Percentiles rank a stretch among this genome's conserved stretches.
Evolutionary conservation across 1,139 yeast genomes (phyloP).

Genomic region (Pichia sp.): DNA sequence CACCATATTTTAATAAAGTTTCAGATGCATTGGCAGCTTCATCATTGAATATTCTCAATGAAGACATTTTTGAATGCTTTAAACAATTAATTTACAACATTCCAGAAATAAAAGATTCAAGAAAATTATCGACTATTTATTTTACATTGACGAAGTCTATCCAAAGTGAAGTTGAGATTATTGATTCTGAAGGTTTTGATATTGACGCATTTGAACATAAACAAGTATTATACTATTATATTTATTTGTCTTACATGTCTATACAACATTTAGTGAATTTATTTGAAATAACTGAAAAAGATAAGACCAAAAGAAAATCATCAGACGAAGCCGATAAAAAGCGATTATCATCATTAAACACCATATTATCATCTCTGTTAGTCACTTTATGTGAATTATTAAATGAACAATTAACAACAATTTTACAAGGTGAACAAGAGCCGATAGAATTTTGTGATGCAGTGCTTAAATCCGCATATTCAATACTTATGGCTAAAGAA

Average conservation of each 20-base stretch:
- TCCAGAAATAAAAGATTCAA: slow-evolving; percentile 6
- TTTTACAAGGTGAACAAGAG: slow-evolving; percentile 14
- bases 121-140: slow-evolving; percentile 5
- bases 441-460: slow-evolving; percentile 14
- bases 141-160: slow-evolving; percentile 11
- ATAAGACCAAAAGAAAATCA: slow-evolving; percentile 6
- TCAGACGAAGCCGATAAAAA: slow-evolving; percentile 2
- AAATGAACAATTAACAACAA: slow-evolving; percentile 8
- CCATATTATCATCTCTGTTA: slow-evolving; percentile 4
- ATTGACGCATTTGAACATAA: slow-evolving; percentile 42
- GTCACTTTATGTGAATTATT: slow-evolving; percentile 9
- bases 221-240: slow-evolving; percentile 31
- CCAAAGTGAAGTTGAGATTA: slow-evolving; percentile 8
- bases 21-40: slow-evolving; percentile 11
- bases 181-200: slow-evolving; percentile 7
- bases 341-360: slow-evolving; percentile 5
- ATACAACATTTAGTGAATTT: slow-evolving; percentile 5
- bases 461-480: slow-evolving; percentile 9
- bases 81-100: slow-evolving; percentile 42
- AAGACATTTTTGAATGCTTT: slow-evolving; percentile 53
- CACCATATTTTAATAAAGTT: slow-evolving; percentile 1
- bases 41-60: slow-evolving; percentile 55
- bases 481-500: slow-evolving; percentile 11
- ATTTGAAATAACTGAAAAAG: neutral
- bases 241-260: slow-evolving; percentile 10